Evolutionary conservation across 495 filamentous ascomycete genomes (phyloP), one percentile per base, ranked within the genome.

Genomic region (Penicillium parvum): DNA sequence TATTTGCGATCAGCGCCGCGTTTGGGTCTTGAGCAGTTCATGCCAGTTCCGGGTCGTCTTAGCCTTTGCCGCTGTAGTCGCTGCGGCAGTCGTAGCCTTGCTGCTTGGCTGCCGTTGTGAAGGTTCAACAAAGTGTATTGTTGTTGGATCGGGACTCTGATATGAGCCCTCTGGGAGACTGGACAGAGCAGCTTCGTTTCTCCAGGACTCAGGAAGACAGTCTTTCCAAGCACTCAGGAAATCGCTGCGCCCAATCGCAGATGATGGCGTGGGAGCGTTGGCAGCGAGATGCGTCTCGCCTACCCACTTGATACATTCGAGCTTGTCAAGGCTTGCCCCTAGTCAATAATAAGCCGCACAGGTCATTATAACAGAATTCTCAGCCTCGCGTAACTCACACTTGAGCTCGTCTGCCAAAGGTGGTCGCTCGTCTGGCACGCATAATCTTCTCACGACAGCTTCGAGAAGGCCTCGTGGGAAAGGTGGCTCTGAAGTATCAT

Each of bases 31-130:
- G 66, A 95, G 91, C 52, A 78, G 82, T 59, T 94, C 89, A 61
- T 95, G 89, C 89, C 89, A 95, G 56, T 91, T 94, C 42, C 88
- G 78, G 49, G 73, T 74, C 45, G 68, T 71, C 36, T 77, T 76
- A 21, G 64, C 65, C 26, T 71, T 68, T 3, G 68, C 67, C 4
- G 64, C 49, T 32, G 58, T 55, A 33, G 58, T 54, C 32, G 65
- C 58, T 23, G 60, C 59, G 16, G 53, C 43, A 17, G 59, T 40
- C 18, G 59, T 38, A 21, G 58, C 58, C 32, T 67, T 65, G 45
- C 55, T 60, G 8, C 42, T 33, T 23, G 61, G 62, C 22, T 66
- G 55, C 12, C 64, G 57, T 41, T 69, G 66, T 12, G 50, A 55
- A 23, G 64, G 50, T 21, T 57, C 60, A 19, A 64, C 55, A 39